Base-by-base conservation (phyloP, 495 filamentous ascomycete genomes). In the Podospora pseudocomata region DNA sequence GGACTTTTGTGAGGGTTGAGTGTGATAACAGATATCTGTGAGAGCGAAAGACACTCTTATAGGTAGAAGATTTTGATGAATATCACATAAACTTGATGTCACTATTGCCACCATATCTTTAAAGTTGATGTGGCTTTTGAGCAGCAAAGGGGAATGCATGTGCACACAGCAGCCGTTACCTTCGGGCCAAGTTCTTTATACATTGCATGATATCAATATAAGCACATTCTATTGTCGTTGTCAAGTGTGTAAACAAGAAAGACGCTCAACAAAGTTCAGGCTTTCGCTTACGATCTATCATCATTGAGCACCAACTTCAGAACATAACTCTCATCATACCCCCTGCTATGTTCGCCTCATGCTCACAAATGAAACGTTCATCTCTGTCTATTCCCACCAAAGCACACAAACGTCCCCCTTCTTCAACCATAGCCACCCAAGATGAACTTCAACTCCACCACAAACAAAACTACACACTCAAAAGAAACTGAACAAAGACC, bases 81-180 rank as follows among this genome's bases (percentile, higher is more conserved):
- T 49, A 49, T 49, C 39, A 49, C 15, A 16, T 32, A 49, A 13
- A 13, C 15, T 9, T 49, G 39, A 68, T 71, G 64, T 71, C 70
- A 9, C 16, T 65, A 15, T 53, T n/a, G 34, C 63, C 54, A 19
- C 49, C 13, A 63, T 13, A 32, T 32, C 23, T 23, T 23, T 23
- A 0, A 23, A 2, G 23, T 1, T 23, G 23, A 23, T 23, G 23
- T 23, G 23, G 23, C 23, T 23, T 23, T 23, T 23, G 23, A 23
- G 23, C 23, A 23, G 1, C 23, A 23, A 23, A 23, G 23, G 23
- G 23, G 23, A 23, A 23, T 1, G 23, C 23, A 23, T 23, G 23
- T 23, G 23, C 23, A 23, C 23, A 23, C 23, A 23, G 23, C 23
- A 23, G 23, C 23, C 23, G 23, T 23, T 23, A 23, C 23, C 23